These are phyloP conservation scores for Tylopilus cervinicoccineus DNA, from an alignment of 768 basidiomycete species.

Conservation along the genomic window DNA sequence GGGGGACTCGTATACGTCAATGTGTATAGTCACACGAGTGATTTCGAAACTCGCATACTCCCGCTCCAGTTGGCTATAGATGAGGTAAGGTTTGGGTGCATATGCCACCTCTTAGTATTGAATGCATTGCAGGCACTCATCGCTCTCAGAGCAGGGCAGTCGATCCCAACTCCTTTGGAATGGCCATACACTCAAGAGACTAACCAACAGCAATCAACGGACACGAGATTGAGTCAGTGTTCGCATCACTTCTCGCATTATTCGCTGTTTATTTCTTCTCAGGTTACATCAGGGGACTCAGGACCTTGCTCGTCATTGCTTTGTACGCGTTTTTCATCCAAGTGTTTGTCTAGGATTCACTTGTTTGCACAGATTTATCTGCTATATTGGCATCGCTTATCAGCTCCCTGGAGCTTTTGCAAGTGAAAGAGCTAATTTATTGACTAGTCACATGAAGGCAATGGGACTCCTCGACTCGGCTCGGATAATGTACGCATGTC, in stretches of 20 bases:
- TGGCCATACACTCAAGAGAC: conserved; percentile 72
- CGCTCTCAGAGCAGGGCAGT: conserved; percentile 55
- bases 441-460: conserved; percentile 72
- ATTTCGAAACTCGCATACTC: conserved; percentile 62
- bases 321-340: conserved; percentile 40
- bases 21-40: conserved; percentile 60
- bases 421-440: conserved; percentile 56
- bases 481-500: conserved; percentile 46
- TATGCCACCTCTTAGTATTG: neutral
- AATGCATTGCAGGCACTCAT: conserved; percentile 56
- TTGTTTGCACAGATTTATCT: conserved; percentile 49
- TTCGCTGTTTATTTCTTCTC: conserved; percentile 1
- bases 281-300: conserved; percentile 63
- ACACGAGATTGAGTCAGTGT: conserved; percentile 53
- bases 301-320: conserved; percentile 60
- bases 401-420: conserved; percentile 72
- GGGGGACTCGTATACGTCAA: conserved; percentile 61
- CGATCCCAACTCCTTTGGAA: conserved; percentile 55
- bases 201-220: conserved; percentile 55
- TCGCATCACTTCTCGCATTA: neutral
- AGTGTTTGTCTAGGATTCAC: neutral
- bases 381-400: conserved; percentile 71
- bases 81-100: conserved; percentile 36
- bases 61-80: conserved; percentile 80
- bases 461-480: conserved; percentile 78